Conservation (phyloP, 1,284 basidiomycete species). For the Paramarasmius palmivorus region DNA sequence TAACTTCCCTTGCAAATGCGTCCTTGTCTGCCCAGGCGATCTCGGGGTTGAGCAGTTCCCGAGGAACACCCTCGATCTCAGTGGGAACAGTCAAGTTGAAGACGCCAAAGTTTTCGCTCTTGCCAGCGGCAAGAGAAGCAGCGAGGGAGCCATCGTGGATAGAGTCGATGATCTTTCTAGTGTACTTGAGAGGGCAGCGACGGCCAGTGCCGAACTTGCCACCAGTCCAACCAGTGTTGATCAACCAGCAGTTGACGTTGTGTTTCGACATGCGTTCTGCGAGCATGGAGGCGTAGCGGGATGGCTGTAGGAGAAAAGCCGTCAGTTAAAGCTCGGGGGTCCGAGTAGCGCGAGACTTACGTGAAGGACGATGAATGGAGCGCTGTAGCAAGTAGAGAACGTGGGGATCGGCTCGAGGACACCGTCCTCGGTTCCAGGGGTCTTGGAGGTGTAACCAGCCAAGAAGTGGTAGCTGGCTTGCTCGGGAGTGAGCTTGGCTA, state of each 20-base stretch:
- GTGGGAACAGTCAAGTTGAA: constrained; percentile 87
- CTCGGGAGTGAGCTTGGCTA: constrained; percentile 89
- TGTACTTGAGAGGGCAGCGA: constrained; percentile 94
- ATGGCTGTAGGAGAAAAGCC: constrained; percentile 64
- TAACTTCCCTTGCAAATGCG: constrained; percentile 83
- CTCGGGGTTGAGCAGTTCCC: constrained; percentile 85
- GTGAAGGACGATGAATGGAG: constrained; percentile 98
- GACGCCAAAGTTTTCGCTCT: constrained; percentile 83
- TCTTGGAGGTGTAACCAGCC: constrained; percentile 96
- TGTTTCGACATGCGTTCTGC: constrained; percentile 92
- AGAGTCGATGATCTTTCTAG: constrained; percentile 94
- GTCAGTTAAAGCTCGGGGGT: constrained; percentile 6
- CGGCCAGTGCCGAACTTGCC: constrained; percentile 92
- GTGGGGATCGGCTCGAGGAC: constrained; percentile 98
- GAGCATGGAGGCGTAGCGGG: constrained; percentile 96
- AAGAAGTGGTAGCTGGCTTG: constrained; percentile 99
- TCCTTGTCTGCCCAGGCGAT: constrained; percentile 86
- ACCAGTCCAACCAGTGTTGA: constrained; percentile 99
- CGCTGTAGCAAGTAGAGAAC: constrained; percentile 99
- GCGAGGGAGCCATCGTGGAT: constrained; percentile 94
- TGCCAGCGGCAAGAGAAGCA: constrained; percentile 82
- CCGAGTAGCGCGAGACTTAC: constrained; percentile 36
- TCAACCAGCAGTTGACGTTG: constrained; percentile 95
- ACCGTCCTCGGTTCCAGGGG: constrained; percentile 97
- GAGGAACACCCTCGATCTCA: constrained; percentile 78